Percentiles rank a stretch among this genome's conserved stretches.
phyloP scores from a whole-genome alignment of 345 rosid genomes.

The Citrus trifoliata region DNA sequence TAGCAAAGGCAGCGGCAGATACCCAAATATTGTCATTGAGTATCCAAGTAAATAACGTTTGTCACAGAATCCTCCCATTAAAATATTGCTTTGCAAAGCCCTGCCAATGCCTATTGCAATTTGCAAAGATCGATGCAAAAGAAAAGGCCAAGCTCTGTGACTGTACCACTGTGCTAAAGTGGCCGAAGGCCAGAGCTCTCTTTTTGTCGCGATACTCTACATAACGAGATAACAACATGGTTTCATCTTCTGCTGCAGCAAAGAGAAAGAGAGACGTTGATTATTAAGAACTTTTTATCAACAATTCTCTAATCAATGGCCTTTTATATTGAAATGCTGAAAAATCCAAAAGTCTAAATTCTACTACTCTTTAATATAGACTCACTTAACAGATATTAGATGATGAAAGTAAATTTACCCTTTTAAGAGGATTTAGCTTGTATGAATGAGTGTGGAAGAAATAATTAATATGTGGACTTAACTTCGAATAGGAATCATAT shows the following conservation, averaged over 20 bases:
- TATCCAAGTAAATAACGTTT: constrained; percentile 32
- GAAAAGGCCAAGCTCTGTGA: constrained; percentile 5
- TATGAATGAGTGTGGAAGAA: neutral
- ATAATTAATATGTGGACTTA: neutral
- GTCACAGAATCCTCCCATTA: constrained; percentile 45
- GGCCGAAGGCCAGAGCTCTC: constrained; percentile 20
- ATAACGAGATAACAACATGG: constrained; percentile 1
- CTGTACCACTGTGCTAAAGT: constrained; percentile 6
- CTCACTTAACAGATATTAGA: neutral
- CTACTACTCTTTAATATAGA: neutral
- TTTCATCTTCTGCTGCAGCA: constrained; percentile 13
- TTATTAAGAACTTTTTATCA: constrained; percentile 12
- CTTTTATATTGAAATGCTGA: constrained; percentile 27
- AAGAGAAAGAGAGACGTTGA: neutral
- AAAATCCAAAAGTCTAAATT: constrained; percentile 26
- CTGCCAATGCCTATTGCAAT: constrained; percentile 19
- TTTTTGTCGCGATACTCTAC: constrained; percentile 29
- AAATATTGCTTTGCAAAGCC: constrained; percentile 9
- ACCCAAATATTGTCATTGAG: constrained; percentile 36
- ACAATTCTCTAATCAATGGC: constrained; percentile 4
- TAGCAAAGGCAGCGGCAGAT: constrained; percentile 6
- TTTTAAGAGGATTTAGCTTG: neutral
- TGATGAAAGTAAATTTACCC: neutral
- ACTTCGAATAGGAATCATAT: constrained; percentile 8
- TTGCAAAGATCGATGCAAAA: constrained; percentile 26